Evolutionary conservation across 2,329 filamentous ascomycete species (phyloP), one percentile per base, ranked within the genome.

Genomic region (Arthroderma sp.): DNA sequence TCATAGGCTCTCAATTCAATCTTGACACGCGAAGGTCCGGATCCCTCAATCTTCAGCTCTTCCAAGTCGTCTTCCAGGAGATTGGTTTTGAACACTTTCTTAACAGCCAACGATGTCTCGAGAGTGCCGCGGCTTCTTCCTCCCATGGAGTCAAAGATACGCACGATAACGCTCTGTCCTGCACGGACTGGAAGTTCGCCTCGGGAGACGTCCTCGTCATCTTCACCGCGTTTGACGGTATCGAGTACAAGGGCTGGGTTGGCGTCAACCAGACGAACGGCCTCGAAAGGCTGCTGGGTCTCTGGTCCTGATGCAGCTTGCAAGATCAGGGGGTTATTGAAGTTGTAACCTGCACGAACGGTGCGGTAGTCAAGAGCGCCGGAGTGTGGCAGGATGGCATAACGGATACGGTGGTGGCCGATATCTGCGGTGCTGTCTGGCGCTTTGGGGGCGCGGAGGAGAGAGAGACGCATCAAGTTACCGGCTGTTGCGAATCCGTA

Each of bases 341-440:
- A 94, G 63, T 91, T 87, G 70, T 86, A 91, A 0, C 87, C 91
- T 11, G 90, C 87, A 59, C 85, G 84, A 47, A 97, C 82, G 0
- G 90, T 95, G 17, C 79, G 77, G 38, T 84, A 76, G 49, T 85
- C 82, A 3, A 97, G 78, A 1, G 78, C 71, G 1, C 90, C 91
- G 23, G 79, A 70, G 70, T 97, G 91, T 1, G 91, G 91, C 63
- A 96, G 77, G 63, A 97, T 90, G 21, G 88, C 91, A 81, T 91
- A 97, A 61, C 87, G 85, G 64, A 96, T 94, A 61, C 79, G 79
- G 70, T 97, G 91, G 43, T 78, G 80, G 56, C 89, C 91, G 90
- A 97, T 96, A 69, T 97, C 91, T 41, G 91, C 91, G 66, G 95
- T 85, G 4, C 83, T 90, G 70, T 97, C 91, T 0, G 91, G 91